A percentile compares a stretch with the other conserved stretches of the same genome.
These are phyloP conservation scores for Hypoxylon crocopeplum DNA, from an alignment of 495 filamentous ascomycete genomes.

Conservation along the genomic window DNA sequence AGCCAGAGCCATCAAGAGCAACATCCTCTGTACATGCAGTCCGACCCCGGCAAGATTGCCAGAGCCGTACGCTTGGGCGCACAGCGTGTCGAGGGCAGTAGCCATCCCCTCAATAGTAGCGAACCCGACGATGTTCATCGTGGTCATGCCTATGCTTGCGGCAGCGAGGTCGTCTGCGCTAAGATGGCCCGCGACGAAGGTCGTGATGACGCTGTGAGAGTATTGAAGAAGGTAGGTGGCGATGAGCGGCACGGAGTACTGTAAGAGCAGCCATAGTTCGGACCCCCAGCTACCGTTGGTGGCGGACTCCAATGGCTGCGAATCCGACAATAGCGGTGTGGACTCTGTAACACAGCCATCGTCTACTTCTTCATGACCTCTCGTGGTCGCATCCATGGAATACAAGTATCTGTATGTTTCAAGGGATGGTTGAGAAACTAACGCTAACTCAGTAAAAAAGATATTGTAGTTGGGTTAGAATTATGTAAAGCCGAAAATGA, in stretches of 20 bases:
- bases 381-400: no score
- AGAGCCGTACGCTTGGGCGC: slow-evolving; percentile 78
- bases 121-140: slow-evolving; percentile 71
- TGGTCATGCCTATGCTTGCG: slow-evolving; percentile 46
- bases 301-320: neutral
- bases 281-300: slow-evolving; percentile 17
- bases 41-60: slow-evolving; percentile 73
- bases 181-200: slow-evolving; percentile 72
- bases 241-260: slow-evolving; percentile 70
- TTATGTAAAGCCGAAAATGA: no score
- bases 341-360: slow-evolving; percentile 1
- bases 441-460: no score
- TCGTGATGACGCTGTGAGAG: slow-evolving; percentile 72
- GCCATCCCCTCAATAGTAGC: slow-evolving; percentile 75
- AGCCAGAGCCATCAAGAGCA: slow-evolving; percentile 67
- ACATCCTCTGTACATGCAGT: slow-evolving; percentile 75
- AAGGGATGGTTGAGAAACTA: no score
- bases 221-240: slow-evolving; percentile 79
- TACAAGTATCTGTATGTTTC: no score
- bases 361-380: no score
- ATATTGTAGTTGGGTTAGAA: no score
- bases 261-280: slow-evolving; percentile 46
- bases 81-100: slow-evolving; percentile 77
- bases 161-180: slow-evolving; percentile 70
- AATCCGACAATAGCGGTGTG: slow-evolving; percentile 19